These are phyloP conservation scores for Halophytophthora batemanensis DNA, from an alignment of 352 stramenopile genomes.

Conservation along the genomic window DNA sequence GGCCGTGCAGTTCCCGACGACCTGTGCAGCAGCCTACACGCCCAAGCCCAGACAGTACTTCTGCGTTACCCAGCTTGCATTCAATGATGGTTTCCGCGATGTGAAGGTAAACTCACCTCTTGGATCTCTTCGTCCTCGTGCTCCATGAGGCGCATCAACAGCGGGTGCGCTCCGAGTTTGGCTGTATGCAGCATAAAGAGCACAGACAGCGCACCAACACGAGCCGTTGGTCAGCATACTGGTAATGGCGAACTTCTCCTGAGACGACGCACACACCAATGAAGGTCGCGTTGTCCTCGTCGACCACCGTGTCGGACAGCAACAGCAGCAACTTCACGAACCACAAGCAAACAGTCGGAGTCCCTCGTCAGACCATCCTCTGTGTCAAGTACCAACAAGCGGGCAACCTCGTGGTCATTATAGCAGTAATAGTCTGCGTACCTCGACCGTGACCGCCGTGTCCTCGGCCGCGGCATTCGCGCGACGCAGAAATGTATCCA, in stretches of 20 bases:
- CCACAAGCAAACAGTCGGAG: neutral
- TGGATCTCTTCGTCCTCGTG: slow-evolving; percentile 72
- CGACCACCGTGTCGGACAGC: slow-evolving; percentile 51
- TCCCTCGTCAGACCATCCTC: slow-evolving; percentile 7
- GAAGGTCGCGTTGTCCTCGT: slow-evolving; percentile 83
- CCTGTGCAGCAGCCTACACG: slow-evolving; percentile 51
- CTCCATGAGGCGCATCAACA: slow-evolving; percentile 78
- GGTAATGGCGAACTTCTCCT: neutral
- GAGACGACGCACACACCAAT: slow-evolving; percentile 33
- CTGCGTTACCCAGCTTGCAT: neutral
- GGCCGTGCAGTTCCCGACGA: slow-evolving; percentile 62
- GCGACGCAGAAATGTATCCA: slow-evolving; percentile 43
- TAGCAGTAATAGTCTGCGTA: neutral
- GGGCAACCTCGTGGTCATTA: too few species aligned
- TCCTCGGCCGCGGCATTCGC: slow-evolving; percentile 24
- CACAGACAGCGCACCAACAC: neutral
- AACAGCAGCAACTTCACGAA: slow-evolving; percentile 33
- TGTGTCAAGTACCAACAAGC: neutral
- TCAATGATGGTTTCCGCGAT: neutral
- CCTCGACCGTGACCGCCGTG: slow-evolving; percentile 38
- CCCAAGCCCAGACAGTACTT: neutral
- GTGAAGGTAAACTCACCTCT: slow-evolving; percentile 36
- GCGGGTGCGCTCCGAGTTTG: slow-evolving; percentile 54
- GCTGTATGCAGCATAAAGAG: slow-evolving; percentile 25
- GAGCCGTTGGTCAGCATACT: too few species aligned